These are phyloP conservation scores for Picea abies DNA, from an alignment of 83 land plant species.

Conservation along the genomic window DNA sequence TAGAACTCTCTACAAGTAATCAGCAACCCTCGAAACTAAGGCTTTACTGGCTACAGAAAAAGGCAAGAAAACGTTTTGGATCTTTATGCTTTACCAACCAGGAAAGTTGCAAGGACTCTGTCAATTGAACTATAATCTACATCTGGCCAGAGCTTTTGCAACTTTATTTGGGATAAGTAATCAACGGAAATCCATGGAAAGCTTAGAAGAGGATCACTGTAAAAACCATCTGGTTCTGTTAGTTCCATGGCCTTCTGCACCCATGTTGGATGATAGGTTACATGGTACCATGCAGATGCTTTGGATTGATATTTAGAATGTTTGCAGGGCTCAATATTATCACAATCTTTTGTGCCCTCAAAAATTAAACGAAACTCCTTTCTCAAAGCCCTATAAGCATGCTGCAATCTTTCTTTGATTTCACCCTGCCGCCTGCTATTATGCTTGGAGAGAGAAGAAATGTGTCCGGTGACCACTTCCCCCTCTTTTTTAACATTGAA, in stretches of 20 bases:
- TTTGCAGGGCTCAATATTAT: conserved; percentile 9
- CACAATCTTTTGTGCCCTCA: conserved; percentile 50
- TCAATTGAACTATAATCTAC: not conserved
- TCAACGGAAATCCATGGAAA: conserved; percentile 24
- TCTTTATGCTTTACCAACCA: too few species aligned
- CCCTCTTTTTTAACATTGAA: conserved; percentile 75
- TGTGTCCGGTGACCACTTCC: conserved; percentile 78
- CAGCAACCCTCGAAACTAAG: too few species aligned
- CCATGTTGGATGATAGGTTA: too few species aligned
- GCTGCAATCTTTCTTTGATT: not conserved
- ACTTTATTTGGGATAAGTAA: conserved; percentile 57
- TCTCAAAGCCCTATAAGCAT: conserved; percentile 52
- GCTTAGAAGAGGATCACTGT: conserved; percentile 31
- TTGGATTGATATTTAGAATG: conserved; percentile 42
- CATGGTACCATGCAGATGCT: conserved; percentile 26
- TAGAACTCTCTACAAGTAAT: too few species aligned
- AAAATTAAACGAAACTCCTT: conserved; percentile 61
- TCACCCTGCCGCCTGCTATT: conserved; percentile 68
- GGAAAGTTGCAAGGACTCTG: too few species aligned
- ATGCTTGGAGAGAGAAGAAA: conserved; percentile 59
- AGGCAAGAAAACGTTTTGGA: too few species aligned
- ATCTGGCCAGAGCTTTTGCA: conserved; percentile 19
- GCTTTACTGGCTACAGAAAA: too few species aligned
- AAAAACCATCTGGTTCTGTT: not conserved
- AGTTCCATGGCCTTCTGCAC: too few species aligned